phyloP scores from a whole-genome alignment of 1,284 basidiomycete genomes.

The Singerocomus inundabilis region DNA sequence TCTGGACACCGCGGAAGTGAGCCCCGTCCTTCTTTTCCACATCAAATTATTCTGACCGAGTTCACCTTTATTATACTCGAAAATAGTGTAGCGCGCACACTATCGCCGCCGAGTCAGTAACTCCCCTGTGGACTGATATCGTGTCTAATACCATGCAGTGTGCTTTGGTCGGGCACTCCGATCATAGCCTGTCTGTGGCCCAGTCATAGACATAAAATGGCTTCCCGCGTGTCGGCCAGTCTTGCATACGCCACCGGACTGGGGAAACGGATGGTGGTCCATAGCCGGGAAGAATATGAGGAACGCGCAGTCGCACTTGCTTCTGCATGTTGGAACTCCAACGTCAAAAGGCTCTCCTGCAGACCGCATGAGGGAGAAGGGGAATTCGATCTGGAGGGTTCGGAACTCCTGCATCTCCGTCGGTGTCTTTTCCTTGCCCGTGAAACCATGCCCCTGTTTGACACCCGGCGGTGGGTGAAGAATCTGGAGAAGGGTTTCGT shows the following conservation, averaged over 20 bases:
- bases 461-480: slow-evolving; percentile 52
- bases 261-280: slow-evolving; percentile 54
- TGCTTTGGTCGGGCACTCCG: slow-evolving; percentile 62
- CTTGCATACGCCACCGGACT: slow-evolving; percentile 57
- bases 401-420: slow-evolving; percentile 45
- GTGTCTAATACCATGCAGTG: slow-evolving; percentile 32
- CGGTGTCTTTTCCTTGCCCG: slow-evolving; percentile 48
- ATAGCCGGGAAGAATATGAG: slow-evolving; percentile 50
- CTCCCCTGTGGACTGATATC: not conserved
- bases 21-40: slow-evolving; percentile 5
- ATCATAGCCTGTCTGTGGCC: slow-evolving; percentile 60
- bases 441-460: slow-evolving; percentile 52
- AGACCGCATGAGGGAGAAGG: not conserved
- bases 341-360: slow-evolving; percentile 1
- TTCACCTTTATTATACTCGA: not conserved
- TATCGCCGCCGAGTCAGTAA: slow-evolving; percentile 53
- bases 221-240: slow-evolving; percentile 57
- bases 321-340: slow-evolving; percentile 30
- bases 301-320: slow-evolving; percentile 52
- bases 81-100: slow-evolving; percentile 61
- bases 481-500: slow-evolving; percentile 52
- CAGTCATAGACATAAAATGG: slow-evolving; percentile 58
- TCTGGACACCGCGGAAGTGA: slow-evolving; percentile 60
- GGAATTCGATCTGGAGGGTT: slow-evolving; percentile 15
- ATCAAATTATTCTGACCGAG: not conserved